Conservation (phyloP, 2,329 filamentous ascomycete genomes). For the Fusarium incarnatum region DNA sequence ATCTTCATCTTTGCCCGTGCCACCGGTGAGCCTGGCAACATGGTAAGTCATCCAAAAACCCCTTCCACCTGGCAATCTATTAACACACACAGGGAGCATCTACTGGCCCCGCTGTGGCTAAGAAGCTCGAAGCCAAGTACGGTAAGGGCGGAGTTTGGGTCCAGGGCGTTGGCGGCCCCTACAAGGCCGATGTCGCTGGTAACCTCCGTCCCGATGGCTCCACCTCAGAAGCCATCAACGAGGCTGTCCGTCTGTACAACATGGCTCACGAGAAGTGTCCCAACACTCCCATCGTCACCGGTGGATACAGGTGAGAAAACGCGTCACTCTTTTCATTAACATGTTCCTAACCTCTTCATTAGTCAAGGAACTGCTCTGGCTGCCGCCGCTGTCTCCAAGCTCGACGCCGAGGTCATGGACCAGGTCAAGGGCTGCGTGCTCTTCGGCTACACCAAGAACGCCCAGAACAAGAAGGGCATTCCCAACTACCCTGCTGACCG, state of each 20-base stretch:
- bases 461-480: not conserved
- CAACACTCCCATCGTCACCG: not conserved
- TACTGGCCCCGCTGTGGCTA: not conserved
- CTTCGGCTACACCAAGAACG: slow-evolving; percentile 13
- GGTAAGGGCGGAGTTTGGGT: slow-evolving; percentile 3
- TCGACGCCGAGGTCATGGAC: not conserved
- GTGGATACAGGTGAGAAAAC: not conserved
- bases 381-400: not conserved
- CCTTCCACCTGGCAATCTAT: accelerated
- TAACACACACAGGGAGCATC: not conserved
- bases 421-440: slow-evolving; percentile 1
- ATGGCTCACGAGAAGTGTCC: slow-evolving; percentile 10
- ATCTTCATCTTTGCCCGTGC: slow-evolving; percentile 11
- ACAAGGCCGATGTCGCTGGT: not conserved
- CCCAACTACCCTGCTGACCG: not conserved
- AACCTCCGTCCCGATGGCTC: slow-evolving; percentile 8
- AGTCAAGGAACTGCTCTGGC: slow-evolving; percentile 10
- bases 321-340: accelerated
- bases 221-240: not conserved
- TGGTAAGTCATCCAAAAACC: not conserved
- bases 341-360: accelerated
- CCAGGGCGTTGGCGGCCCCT: slow-evolving; percentile 8
- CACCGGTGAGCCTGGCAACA: slow-evolving; percentile 1
- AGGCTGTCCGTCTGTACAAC: slow-evolving; percentile 1
- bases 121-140: not conserved